phyloP scores from a whole-genome alignment of 1,139 yeast species.

The Yamadazyma friedrichii region DNA sequence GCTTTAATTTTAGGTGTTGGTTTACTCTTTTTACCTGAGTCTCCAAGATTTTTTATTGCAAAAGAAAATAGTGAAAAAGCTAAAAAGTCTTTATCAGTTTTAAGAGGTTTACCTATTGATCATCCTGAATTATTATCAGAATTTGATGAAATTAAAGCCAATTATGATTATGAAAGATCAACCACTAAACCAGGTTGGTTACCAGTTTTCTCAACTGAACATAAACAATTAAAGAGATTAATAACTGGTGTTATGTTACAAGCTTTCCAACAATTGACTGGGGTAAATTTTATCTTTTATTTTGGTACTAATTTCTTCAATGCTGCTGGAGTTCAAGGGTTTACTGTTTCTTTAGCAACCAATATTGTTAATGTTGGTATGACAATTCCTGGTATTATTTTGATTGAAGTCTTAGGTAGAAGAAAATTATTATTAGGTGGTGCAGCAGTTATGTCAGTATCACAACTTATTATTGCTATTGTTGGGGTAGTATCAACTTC shows the following conservation, averaged over 20 bases:
- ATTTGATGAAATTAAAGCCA: conserved; percentile 37
- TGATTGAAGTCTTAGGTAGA: conserved; percentile 36
- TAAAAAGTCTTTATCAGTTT: conserved; percentile 29
- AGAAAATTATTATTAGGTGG: conserved; percentile 45
- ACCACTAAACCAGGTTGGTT: conserved; percentile 31
- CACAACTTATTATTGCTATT: conserved; percentile 65
- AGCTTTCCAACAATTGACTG: conserved; percentile 70
- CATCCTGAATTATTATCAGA: conserved; percentile 40
- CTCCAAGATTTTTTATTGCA: conserved; percentile 69
- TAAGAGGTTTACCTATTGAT: conserved; percentile 35
- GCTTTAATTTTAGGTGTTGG: conserved; percentile 47
- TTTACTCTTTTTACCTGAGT: conserved; percentile 69
- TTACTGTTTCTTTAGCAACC: conserved; percentile 32
- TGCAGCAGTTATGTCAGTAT: conserved; percentile 59
- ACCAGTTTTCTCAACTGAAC: conserved; percentile 29
- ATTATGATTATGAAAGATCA: conserved; percentile 31
- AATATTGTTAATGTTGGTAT: conserved; percentile 37
- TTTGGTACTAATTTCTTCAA: conserved; percentile 65
- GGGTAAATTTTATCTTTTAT: conserved; percentile 70
- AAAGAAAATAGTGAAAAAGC: conserved; percentile 57
- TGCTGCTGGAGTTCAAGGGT: conserved; percentile 48
- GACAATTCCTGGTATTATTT: conserved; percentile 36
- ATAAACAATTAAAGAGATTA: conserved; percentile 36
- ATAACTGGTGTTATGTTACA: conserved; percentile 32
- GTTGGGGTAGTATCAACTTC: conserved; percentile 52